Base-by-base conservation (phyloP, 208 protist species). In the Leishmania major region DNA sequence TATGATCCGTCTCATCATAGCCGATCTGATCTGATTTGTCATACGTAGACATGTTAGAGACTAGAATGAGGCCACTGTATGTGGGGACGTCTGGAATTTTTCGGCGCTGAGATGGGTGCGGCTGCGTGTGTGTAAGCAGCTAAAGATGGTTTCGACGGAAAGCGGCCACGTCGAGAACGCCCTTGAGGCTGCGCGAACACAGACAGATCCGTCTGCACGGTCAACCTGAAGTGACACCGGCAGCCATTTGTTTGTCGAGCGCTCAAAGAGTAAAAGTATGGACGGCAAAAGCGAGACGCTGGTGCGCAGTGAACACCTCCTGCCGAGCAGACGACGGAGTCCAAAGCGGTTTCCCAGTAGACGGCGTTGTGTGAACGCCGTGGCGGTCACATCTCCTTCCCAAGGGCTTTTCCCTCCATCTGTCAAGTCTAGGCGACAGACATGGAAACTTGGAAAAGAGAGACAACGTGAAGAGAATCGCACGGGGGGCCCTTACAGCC, bases 1-100 rank as follows among this genome's bases (percentile, higher is more conserved):
- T 87, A 22, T 83, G 86, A 80, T 97, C 94, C 11, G 79, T 80
- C 17, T 94, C 90, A 84, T 97, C 94, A 84, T 97, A 96, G 6
- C 94, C 94, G 75, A 94, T 86, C 47, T 94, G 83, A 78, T 93
- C 88, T 31, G 94, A 96, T 73, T 97, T 97, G 85, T 97, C 94
- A 76, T 95, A 95, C 17, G 84, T 84, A 5, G 94, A 90, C 94
- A 97, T 97, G 25, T 22, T 78, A 10, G 40, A 51, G 22, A 53
- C 43, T 49, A 43, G 19, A 51, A 25, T 13, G 7, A 11, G 22
- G 15, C 11, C 49, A 3, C 13, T 55, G 0, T n/a, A 15, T n/a
- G 47, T 47, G 25, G 22, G 19, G 28, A 35, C 11, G 11, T 75
- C 11, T 4, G 43, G 43, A 40, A 55, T 55, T 75, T 11, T 75